Conservation (phyloP, 352 stramenopile species). For the Globisporangium cystogenes region DNA sequence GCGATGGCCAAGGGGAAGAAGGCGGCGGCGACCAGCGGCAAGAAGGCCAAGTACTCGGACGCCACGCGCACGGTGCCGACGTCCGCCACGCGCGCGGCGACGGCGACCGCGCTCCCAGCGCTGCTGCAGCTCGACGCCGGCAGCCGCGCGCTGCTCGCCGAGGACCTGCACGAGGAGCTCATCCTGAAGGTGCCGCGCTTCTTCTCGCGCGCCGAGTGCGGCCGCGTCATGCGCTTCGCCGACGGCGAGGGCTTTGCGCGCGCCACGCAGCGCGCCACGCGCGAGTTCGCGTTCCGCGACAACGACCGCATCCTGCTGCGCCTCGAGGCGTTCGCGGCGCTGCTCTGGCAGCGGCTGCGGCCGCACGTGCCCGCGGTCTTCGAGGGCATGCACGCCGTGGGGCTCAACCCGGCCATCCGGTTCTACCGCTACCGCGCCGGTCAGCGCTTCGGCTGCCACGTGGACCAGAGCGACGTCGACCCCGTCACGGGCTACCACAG, state of each 20-base stretch:
- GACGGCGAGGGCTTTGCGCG: conserved; percentile 50
- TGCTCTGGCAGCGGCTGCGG: conserved; percentile 61
- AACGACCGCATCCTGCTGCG: conserved; percentile 68
- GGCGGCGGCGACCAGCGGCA: not conserved
- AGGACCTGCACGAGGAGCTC: conserved; percentile 45
- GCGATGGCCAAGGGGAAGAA: conserved; percentile 10
- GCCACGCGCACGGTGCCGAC: conserved; percentile 10
- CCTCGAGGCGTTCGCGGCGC: conserved; percentile 52
- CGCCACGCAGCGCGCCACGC: conserved; percentile 62
- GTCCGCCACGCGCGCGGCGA: not conserved
- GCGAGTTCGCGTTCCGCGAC: conserved; percentile 67
- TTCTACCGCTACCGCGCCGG: conserved; percentile 72
- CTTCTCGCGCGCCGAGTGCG: conserved; percentile 54
- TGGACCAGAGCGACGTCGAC: conserved; percentile 84
- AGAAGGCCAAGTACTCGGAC: conserved; percentile 15
- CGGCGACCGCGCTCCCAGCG: conserved; percentile 15
- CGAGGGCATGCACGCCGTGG: conserved; percentile 56
- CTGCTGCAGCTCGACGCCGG: conserved; percentile 43
- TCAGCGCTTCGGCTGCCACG: conserved; percentile 74
- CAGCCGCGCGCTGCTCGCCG: conserved; percentile 22
- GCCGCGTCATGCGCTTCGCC: conserved; percentile 53
- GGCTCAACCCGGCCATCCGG: conserved; percentile 64
- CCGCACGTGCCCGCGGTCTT: conserved; percentile 48
- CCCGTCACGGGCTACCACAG: conserved; percentile 61
- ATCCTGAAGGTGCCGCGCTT: conserved; percentile 66